Evolutionary conservation across 306 rosid genomes (phyloP).

Genomic region (Hylodesmum podocarpum): DNA sequence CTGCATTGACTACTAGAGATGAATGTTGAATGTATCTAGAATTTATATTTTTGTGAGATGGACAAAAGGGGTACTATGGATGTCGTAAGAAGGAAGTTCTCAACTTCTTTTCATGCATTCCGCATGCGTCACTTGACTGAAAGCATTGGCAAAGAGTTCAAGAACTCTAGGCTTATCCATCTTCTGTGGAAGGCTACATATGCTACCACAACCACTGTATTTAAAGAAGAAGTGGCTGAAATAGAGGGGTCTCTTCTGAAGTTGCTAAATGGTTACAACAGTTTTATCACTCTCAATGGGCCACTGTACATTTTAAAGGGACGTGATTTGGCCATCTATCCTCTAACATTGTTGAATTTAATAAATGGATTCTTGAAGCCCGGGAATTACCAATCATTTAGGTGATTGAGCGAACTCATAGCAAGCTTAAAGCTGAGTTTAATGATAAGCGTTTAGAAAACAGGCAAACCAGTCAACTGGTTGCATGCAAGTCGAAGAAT

Average conservation of each 20-base stretch:
- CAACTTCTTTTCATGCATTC: constrained; percentile 59
- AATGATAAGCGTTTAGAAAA: constrained; percentile 59
- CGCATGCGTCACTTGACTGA: constrained; percentile 84
- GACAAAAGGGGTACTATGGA: constrained; percentile 68
- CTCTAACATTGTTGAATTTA: constrained; percentile 81
- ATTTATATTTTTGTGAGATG: constrained; percentile 69
- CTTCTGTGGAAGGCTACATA: constrained; percentile 83
- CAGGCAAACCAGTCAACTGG: too few species aligned
- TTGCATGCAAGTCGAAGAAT: too few species aligned
- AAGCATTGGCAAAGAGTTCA: constrained; percentile 82
- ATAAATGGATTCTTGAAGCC: constrained; percentile 81
- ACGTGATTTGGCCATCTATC: constrained; percentile 75
- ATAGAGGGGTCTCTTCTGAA: constrained; percentile 72
- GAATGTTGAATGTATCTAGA: constrained; percentile 46
- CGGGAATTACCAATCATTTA: constrained; percentile 80
- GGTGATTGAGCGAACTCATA: constrained; percentile 75
- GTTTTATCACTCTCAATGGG: constrained; percentile 82
- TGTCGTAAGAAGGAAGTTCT: constrained; percentile 68
- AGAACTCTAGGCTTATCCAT: constrained; percentile 79
- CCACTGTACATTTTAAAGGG: constrained; percentile 68
- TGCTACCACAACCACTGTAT: constrained; percentile 61
- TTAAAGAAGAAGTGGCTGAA: constrained; percentile 73
- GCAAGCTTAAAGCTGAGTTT: constrained; percentile 67
- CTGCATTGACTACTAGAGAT: constrained; percentile 70
- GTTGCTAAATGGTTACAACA: constrained; percentile 78